These are phyloP conservation scores for Ceratobasidium sp. DNA, from an alignment of 1,284 basidiomycete genomes.

Conservation along the genomic window DNA sequence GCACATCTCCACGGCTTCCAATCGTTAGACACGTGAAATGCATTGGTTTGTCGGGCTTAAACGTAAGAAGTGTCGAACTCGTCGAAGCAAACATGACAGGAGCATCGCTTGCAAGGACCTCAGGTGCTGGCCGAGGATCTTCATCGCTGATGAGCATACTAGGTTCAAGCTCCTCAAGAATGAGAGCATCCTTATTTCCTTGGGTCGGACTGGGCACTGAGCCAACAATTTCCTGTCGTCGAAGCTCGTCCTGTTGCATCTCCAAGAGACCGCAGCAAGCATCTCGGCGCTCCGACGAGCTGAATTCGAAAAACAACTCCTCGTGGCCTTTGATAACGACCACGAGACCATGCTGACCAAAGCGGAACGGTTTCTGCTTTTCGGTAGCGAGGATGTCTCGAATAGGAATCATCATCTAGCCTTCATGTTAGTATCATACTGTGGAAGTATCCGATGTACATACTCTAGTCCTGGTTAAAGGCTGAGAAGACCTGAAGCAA, in stretches of 20 bases:
- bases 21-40: constrained; percentile 94
- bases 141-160: constrained; percentile 53
- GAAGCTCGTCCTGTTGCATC: constrained; percentile 78
- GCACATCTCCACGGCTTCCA: constrained; percentile 91
- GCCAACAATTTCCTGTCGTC: constrained; percentile 56
- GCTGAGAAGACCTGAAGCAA: constrained; percentile 65
- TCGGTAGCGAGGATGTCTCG: constrained; percentile 86
- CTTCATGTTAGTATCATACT: constrained; percentile 45
- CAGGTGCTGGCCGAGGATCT: constrained; percentile 54
- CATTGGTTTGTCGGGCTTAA: constrained; percentile 84
- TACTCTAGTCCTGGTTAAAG: constrained; percentile 74
- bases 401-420: constrained; percentile 91
- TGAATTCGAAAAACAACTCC: constrained; percentile 96
- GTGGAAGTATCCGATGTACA: constrained; percentile 55
- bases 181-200: constrained; percentile 69
- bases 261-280: constrained; percentile 79
- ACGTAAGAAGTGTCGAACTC: constrained; percentile 92
- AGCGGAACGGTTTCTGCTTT: constrained; percentile 85
- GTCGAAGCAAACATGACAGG: constrained; percentile 88
- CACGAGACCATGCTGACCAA: constrained; percentile 87
- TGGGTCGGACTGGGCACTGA: constrained; percentile 55
- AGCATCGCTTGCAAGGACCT: constrained; percentile 75
- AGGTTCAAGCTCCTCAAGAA: constrained; percentile 75
- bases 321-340: constrained; percentile 94
- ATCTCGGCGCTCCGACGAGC: constrained; percentile 75